Evolutionary conservation across 371 early-diverging fungal species (phyloP), one percentile per base, ranked within the genome.

Genomic region (Actinomucor elegans): DNA sequence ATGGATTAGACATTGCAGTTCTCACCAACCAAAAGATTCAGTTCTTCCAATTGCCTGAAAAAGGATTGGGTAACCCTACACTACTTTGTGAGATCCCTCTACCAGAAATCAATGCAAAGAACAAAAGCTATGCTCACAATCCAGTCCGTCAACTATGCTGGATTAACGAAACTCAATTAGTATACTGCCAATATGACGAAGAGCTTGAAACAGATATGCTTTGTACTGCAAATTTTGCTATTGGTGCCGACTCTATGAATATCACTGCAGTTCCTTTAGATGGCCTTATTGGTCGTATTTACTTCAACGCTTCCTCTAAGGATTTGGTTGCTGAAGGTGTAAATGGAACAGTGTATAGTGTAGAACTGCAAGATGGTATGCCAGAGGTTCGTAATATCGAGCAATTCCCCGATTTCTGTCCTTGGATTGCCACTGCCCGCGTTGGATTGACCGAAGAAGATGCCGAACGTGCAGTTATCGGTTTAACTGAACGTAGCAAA

Each of bases 401-500:
- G 12, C 36, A 40, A 8, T 65, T 92, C 37, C 83, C 88, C 24
- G 73, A 73, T 17, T 72, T 80, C 20, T 90, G 90, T 55, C 73
- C 81, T 6, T 88, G 89, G 87, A 77, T 92, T 56, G 80, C 80
- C 4, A 77, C 83, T 0, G 68, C 77, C n/a, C 62, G 70, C 46
- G 59, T 85, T 12, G 83, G 81, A 20, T 26, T 66, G 1, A 62
- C 62, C 2, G 18, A 24, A 3, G 61, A 42, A 26, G 64, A 69
- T 11, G 20, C 45, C 5, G 73, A 83, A 36, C 27, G 65, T 28
- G 70, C 80, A 4, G 69, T 89, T 1, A 67, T 95, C 59, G 94
- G 90, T 3, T 77, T 93, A 32, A 88, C 87, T 2, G 78, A 83
- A 15, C 85, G 93, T 48, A 90, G 92, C 70, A 88, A 89, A 49